Percentiles rank a stretch among this genome's conserved stretches.
Evolutionary conservation across 2,329 filamentous ascomycete species (phyloP).

Genomic region (Keithomyces neogunnii): DNA sequence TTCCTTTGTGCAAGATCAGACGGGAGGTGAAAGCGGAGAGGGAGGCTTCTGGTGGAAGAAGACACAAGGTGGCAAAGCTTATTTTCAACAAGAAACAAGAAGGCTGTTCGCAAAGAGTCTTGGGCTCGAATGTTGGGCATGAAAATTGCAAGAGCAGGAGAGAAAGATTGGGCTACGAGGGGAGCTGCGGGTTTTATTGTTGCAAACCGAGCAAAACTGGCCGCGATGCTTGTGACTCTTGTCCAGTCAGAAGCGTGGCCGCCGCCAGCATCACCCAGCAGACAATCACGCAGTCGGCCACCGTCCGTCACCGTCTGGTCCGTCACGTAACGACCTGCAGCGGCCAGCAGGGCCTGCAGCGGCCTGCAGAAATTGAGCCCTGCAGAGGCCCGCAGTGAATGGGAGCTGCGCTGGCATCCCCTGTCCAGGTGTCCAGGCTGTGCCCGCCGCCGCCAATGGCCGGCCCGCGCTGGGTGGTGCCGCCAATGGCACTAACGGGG

Average conservation of each 20-base stretch:
- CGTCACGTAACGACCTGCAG: neutral
- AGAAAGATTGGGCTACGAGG: constrained; percentile 31
- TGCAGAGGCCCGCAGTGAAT: neutral
- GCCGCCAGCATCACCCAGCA: too few species aligned
- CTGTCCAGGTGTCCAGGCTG: constrained; percentile 5
- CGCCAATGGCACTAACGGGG: constrained; percentile 17
- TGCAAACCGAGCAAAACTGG: constrained; percentile 19
- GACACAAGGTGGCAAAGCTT: constrained; percentile 10
- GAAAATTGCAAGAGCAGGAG: constrained; percentile 21
- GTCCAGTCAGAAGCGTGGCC: too few species aligned
- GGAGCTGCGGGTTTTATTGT: constrained; percentile 42
- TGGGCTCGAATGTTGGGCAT: constrained; percentile 27
- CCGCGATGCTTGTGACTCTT: constrained; percentile 2
- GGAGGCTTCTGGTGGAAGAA: constrained; percentile 7
- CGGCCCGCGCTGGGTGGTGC: neutral
- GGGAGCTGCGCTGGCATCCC: neutral
- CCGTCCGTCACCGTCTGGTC: constrained; percentile 7
- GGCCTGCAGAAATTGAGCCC: neutral
- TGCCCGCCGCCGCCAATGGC: constrained; percentile 6
- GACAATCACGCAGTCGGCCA: too few species aligned
- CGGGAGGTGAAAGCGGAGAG: constrained; percentile 10
- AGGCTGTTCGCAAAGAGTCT: constrained; percentile 12
- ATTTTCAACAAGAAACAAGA: constrained; percentile 11
- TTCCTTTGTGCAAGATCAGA: constrained; percentile 10
- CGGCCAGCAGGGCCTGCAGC: constrained; percentile 5